Conservation (phyloP, 2,329 filamentous ascomycete genomes). For the Colletotrichum spaethianum region DNA sequence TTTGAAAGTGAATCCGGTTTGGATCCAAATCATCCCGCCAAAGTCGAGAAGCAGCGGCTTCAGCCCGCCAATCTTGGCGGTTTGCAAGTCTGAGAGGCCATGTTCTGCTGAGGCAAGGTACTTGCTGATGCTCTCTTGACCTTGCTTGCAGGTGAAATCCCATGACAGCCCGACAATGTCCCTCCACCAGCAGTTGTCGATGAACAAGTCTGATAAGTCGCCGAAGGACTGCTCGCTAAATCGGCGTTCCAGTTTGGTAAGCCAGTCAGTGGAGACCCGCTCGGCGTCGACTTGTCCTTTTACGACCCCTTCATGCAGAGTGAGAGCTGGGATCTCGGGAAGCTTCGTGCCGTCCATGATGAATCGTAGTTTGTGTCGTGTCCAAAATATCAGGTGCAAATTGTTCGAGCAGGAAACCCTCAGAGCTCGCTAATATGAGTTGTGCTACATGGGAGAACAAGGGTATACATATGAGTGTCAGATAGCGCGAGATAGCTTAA, state of each 20-base stretch:
- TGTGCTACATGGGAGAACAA: neutral
- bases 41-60: slow-evolving; percentile 40
- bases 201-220: slow-evolving; percentile 43
- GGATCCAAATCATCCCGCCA: slow-evolving; percentile 40
- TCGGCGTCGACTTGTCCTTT: slow-evolving; percentile 15
- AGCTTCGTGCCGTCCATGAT: slow-evolving; percentile 24
- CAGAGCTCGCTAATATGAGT: neutral
- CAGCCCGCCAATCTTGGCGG: slow-evolving; percentile 32
- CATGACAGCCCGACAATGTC: slow-evolving; percentile 48
- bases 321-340: slow-evolving; percentile 12
- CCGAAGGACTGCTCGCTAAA: slow-evolving; percentile 18
- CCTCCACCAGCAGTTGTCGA: slow-evolving; percentile 47
- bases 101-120: slow-evolving; percentile 36
- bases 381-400: neutral
- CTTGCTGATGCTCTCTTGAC: slow-evolving; percentile 36
- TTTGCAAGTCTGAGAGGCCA: slow-evolving; percentile 16
- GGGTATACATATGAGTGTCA: neutral
- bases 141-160: slow-evolving; percentile 48
- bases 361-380: neutral
- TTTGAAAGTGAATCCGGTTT: slow-evolving; percentile 42
- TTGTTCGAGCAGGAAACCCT: too few species aligned
- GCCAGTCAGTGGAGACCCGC: slow-evolving; percentile 20
- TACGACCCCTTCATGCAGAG: slow-evolving; percentile 9
- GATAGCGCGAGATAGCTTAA: slow-evolving; percentile 33
- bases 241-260: slow-evolving; percentile 7